These are phyloP conservation scores for Phytophthora pisi DNA, from an alignment of 352 stramenopile species.

Conservation along the genomic window DNA sequence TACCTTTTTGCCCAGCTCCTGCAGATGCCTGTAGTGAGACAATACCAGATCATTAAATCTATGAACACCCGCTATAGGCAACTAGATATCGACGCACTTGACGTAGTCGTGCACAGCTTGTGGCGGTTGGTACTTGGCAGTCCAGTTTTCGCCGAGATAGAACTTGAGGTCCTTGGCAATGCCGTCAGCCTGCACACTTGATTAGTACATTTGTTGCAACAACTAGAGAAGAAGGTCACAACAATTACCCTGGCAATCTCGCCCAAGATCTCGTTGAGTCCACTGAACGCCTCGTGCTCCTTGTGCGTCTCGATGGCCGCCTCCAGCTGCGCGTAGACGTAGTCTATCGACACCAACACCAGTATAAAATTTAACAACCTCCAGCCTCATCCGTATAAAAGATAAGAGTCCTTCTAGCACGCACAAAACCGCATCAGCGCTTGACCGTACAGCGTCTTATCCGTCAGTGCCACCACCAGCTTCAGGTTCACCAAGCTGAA, in stretches of 20 bases:
- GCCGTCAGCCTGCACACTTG: slow-evolving; percentile 46
- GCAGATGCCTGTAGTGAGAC: slow-evolving; percentile 42
- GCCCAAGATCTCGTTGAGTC: slow-evolving; percentile 45
- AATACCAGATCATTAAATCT: neutral
- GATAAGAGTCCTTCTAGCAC: slow-evolving; percentile 16
- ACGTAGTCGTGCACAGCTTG: slow-evolving; percentile 60
- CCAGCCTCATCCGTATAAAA: slow-evolving; percentile 1
- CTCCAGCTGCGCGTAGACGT: slow-evolving; percentile 71
- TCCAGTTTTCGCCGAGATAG: slow-evolving; percentile 70
- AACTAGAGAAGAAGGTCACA: neutral
- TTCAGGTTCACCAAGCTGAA: slow-evolving; percentile 71
- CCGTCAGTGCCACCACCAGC: slow-evolving; percentile 67
- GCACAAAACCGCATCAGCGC: slow-evolving; percentile 75
- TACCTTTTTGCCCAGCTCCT: slow-evolving; percentile 63
- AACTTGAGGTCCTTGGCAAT: slow-evolving; percentile 69
- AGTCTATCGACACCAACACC: slow-evolving; percentile 43
- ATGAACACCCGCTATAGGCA: neutral
- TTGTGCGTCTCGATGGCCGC: slow-evolving; percentile 51
- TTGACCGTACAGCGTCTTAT: slow-evolving; percentile 69
- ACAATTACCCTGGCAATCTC: slow-evolving; percentile 49
- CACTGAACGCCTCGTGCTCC: slow-evolving; percentile 46
- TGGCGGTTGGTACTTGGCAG: slow-evolving; percentile 55
- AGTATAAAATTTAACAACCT: slow-evolving; percentile 11
- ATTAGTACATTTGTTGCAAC: neutral
- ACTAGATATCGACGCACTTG: slow-evolving; percentile 31